A percentile compares a stretch with the other conserved stretches of the same genome.
These are phyloP conservation scores for Dicorynia guianensis DNA, from an alignment of 306 rosid genomes.

Conservation along the genomic window DNA sequence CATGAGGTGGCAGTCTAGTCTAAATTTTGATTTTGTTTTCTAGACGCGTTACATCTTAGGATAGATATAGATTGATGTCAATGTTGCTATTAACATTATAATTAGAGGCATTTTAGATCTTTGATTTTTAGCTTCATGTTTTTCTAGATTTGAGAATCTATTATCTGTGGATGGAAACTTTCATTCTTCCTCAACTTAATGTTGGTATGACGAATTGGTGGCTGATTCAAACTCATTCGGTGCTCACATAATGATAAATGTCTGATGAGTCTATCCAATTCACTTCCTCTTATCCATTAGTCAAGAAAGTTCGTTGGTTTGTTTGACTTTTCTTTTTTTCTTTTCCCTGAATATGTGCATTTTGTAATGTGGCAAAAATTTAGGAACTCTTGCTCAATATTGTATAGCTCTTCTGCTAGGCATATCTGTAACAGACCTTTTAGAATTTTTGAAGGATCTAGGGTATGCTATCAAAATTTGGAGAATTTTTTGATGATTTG, in stretches of 20 bases:
- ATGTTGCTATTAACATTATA: constrained; percentile 37
- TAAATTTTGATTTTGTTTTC: constrained; percentile 1
- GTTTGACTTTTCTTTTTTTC: background rate
- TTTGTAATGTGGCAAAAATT: background rate
- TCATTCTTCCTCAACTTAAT: constrained; percentile 13
- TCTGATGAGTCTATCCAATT: constrained; percentile 20
- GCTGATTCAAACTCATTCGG: background rate
- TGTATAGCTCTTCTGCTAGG: background rate
- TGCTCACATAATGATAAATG: background rate
- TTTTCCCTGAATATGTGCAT: background rate
- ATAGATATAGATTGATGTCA: constrained; percentile 32
- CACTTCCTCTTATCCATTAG: background rate
- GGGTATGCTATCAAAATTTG: background rate
- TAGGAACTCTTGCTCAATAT: background rate
- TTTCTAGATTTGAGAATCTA: constrained; percentile 17
- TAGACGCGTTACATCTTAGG: constrained; percentile 27
- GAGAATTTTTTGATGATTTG: constrained; percentile 13
- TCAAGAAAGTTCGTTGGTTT: constrained; percentile 16
- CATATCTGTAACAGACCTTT: background rate
- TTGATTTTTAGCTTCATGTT: constrained; percentile 29
- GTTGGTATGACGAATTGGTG: constrained; percentile 19
- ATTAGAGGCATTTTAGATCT: constrained; percentile 27
- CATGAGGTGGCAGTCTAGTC: constrained; percentile 49
- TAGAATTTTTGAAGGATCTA: background rate
- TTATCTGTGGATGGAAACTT: constrained; percentile 19